Base-by-base conservation (phyloP, 805 yeast species). In the Ogataea ganodermae region DNA sequence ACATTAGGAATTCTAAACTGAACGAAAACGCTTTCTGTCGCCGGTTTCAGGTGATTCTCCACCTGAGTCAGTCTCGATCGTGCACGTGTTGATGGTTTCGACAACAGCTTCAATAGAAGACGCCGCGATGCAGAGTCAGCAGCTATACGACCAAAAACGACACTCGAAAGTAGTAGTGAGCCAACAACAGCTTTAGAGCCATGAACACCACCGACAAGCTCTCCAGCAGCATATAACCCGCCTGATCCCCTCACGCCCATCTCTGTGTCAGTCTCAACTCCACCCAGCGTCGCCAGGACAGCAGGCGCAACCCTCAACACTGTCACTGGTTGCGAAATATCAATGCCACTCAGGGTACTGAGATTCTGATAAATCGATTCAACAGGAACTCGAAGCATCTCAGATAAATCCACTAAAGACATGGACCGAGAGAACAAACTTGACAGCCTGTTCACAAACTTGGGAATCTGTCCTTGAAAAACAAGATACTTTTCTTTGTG, bases 191-290 rank as follows among this genome's bases (percentile, higher is more conserved):
- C 72, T 56, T 80, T 80, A 13, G 70, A 74, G 9, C 89, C 89
- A 59, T 83, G 88, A 4, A 83, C 77, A 35, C 87, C 89, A 16
- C 87, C 88, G 40, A 83, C 76, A 17, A 80, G 76, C 60, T 83
- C 89, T 12, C 89, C 89, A 17, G 78, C 79, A 0, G 87, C 87
- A 60, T 70, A 82, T 13, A 83, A 81, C 1, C 64, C 57, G 2
- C 76, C 65, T 3, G 56, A 5, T 2, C 56, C 56, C 8, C 1
- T 62, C 46, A 14, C 62, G 57, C 36, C 61, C 55, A 26, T 67
- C 55, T 35, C 64, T 57, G 21, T 55, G 57, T 80, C 72, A 46
- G 81, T 78, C 61, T 74, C 74, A 4, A 80, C 79, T 40, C 89
- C 89, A 18, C 89, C 89, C 73, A 76, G 32, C 1, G 61, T 50